Evolutionary conservation across 768 basidiomycete genomes (phyloP), one percentile per base, ranked within the genome.

Genomic region (Dacryopinax spathularia): DNA sequence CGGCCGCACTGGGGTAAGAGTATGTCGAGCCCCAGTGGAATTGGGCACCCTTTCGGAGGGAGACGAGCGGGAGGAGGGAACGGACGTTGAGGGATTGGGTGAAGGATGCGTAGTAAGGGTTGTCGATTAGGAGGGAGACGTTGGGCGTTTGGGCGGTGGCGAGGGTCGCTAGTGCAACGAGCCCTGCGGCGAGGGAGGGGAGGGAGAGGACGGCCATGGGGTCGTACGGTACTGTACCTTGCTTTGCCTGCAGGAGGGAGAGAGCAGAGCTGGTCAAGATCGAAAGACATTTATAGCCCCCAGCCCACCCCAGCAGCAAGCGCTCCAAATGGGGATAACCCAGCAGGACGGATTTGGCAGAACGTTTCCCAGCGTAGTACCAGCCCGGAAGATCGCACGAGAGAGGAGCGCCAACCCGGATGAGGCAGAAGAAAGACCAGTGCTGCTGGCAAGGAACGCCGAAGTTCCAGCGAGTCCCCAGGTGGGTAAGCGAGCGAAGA

Each of bases 281-380:
- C n/a, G n/a, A n/a, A n/a, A n/a, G n/a, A n/a, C 48, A 13, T 29
- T 56, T 56, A 56, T 56, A 56, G 48, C 36, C n/a, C n/a, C n/a
- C n/a, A n/a, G n/a, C n/a, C n/a, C n/a, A 13, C 48, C 48, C 15
- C 10, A 6, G 25, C 3, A 13, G 48, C 25, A 29, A 27, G 25
- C n/a, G 7, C 31, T 56, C 48, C 29, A 56, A 56, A 56, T 31
- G 48, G 48, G 25, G 48, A 27, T 56, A 56, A n/a, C n/a, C n/a
- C n/a, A n/a, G n/a, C n/a, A n/a, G n/a, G n/a, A n/a, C n/a, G 48
- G 48, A 56, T 56, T 29, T 56, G 48, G 25, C 48, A 56, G 48
- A 56, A 56, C 48, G 10, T 15, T 56, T 56, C 9, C 4, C 7
- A 10, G 36, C 25, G 48, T 25, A 3, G 43, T 56, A 27, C n/a